phyloP scores from a whole-genome alignment of 371 early-diverging fungal genomes.

The Basidiobolus meristosporus region DNA sequence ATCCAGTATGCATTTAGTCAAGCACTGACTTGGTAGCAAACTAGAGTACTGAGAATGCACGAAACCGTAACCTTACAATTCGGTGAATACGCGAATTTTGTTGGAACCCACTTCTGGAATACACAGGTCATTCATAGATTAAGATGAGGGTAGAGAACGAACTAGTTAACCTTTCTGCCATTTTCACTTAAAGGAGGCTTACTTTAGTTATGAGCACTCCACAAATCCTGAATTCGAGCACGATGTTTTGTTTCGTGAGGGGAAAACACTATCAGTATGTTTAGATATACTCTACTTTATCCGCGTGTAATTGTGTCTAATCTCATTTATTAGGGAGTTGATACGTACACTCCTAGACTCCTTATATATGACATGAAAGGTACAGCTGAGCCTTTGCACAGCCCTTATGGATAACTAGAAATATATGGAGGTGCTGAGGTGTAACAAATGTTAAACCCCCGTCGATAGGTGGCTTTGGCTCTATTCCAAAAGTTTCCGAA shows the following conservation, averaged over 20 bases:
- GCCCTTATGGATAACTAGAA: too few relatives aligned
- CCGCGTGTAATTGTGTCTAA: not conserved
- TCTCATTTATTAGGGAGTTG: not conserved
- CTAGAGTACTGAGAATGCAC: slow-evolving; percentile 29
- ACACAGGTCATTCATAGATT: slow-evolving; percentile 30
- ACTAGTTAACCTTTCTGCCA: too few relatives aligned
- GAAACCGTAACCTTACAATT: slow-evolving; percentile 80
- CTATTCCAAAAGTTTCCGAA: too few relatives aligned
- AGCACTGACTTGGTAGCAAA: too few relatives aligned
- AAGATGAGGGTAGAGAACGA: not conserved
- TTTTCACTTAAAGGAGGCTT: too few relatives aligned
- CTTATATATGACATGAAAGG: not conserved
- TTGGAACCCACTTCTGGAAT: slow-evolving; percentile 88
- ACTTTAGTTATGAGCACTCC: too few relatives aligned
- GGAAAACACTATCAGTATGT: slow-evolving; percentile 15
- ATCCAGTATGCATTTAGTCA: too few relatives aligned
- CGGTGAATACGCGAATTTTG: slow-evolving; percentile 65
- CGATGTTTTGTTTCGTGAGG: slow-evolving; percentile 32
- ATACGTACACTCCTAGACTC: not conserved
- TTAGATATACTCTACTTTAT: not conserved
- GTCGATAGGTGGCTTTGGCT: too few relatives aligned
- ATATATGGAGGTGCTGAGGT: too few relatives aligned
- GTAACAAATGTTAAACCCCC: too few relatives aligned
- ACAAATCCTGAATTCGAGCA: slow-evolving; percentile 6
- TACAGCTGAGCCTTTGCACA: too few relatives aligned